These are phyloP conservation scores for Scopulariopsis brevicaulis DNA, from an alignment of 2,329 filamentous ascomycete genomes.

Conservation along the genomic window DNA sequence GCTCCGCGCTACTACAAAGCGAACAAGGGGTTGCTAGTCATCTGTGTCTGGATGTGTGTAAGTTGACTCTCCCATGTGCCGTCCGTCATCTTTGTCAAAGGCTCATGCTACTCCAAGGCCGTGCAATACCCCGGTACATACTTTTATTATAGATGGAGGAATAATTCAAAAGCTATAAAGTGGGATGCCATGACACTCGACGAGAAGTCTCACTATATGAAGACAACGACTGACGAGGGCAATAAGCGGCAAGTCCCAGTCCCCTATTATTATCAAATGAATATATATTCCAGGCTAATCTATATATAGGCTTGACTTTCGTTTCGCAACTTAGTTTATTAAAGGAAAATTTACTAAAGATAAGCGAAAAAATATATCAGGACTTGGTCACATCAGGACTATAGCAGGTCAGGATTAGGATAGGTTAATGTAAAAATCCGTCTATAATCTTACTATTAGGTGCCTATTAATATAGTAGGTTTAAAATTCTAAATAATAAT, in stretches of 20 bases:
- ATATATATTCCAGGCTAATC: not conserved
- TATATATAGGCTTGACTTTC: not conserved
- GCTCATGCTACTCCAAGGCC: slow-evolving; percentile 11
- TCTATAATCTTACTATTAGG: no score
- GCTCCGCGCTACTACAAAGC: slow-evolving; percentile 23
- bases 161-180: slow-evolving; percentile 10
- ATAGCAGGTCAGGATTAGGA: no score
- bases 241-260: slow-evolving; percentile 12
- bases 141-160: slow-evolving; percentile 26
- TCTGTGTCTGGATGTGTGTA: slow-evolving; percentile 26
- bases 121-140: slow-evolving; percentile 23
- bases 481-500: no score
- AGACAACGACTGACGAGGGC: slow-evolving; percentile 9
- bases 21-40: slow-evolving; percentile 22
- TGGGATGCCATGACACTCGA: slow-evolving; percentile 7
- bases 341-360: not conserved
- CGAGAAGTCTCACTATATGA: slow-evolving; percentile 8
- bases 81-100: not conserved
- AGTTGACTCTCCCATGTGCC: slow-evolving; percentile 9
- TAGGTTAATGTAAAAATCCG: no score
- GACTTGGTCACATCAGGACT: no score
- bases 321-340: not conserved
- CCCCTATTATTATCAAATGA: not conserved
- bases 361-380: no score
- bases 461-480: no score